These are phyloP conservation scores for Potentilla sterilis DNA, from an alignment of 306 rosid species.

Conservation along the genomic window DNA sequence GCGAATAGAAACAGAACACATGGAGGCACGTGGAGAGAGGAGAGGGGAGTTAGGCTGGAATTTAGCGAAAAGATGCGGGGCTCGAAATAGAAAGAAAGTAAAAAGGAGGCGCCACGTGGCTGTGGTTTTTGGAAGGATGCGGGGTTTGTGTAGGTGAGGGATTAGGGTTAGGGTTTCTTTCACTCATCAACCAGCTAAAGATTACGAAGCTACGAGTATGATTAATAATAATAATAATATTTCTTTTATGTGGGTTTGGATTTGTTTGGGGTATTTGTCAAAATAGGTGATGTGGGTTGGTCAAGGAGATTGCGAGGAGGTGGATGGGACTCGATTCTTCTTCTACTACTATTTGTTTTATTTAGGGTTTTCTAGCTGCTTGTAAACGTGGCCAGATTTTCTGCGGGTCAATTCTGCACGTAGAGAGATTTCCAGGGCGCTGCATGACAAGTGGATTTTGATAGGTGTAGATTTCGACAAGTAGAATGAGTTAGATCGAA, in stretches of 20 bases:
- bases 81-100: constrained; percentile 14
- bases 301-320: constrained; percentile 29
- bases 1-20: constrained; percentile 29
- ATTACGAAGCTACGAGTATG: constrained; percentile 30
- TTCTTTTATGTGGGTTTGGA: not conserved
- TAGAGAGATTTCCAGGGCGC: not conserved
- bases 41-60: constrained; percentile 65
- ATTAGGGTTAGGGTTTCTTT: constrained; percentile 42
- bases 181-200: constrained; percentile 48
- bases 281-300: constrained; percentile 35
- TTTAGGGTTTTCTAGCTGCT: constrained; percentile 23
- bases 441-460: constrained; percentile 3
- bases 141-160: constrained; percentile 5
- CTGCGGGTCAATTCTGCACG: constrained; percentile 17
- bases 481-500: not conserved
- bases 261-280: constrained; percentile 3
- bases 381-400: constrained; percentile 46
- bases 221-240: not conserved
- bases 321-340: constrained; percentile 36
- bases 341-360: constrained; percentile 15
- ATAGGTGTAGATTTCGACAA: not conserved
- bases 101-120: constrained; percentile 23
- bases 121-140: not conserved
- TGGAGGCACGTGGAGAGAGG: constrained; percentile 38
- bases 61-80: constrained; percentile 30